phyloP scores from a whole-genome alignment of 768 basidiomycete species.

The Lactarius sp. region DNA sequence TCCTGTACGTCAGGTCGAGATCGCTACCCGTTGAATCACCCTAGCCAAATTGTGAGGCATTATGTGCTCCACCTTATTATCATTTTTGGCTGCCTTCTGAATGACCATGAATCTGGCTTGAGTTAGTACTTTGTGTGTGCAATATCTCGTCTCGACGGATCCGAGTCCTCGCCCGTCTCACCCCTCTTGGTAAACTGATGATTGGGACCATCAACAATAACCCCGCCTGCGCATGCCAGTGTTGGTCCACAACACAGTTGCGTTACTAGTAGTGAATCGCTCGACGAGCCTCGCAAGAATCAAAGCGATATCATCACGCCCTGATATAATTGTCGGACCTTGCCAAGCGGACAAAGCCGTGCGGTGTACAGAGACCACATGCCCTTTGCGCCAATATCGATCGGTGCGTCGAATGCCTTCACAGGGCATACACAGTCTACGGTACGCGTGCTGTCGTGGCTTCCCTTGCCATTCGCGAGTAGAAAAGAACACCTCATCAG shows the following conservation, averaged over 20 bases:
- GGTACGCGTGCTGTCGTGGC: slow-evolving; percentile 47
- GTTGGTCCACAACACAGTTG: too few relatives aligned
- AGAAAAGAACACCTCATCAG: slow-evolving; percentile 28
- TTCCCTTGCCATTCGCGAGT: slow-evolving; percentile 55
- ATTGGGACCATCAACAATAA: slow-evolving; percentile 45
- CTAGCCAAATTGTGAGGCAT: not conserved
- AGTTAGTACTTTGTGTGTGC: not conserved
- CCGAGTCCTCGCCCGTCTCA: slow-evolving; percentile 37
- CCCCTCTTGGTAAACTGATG: slow-evolving; percentile 46
- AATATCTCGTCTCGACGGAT: not conserved
- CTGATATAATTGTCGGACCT: slow-evolving; percentile 25
- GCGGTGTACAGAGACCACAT: too few relatives aligned
- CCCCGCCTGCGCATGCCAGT: too few relatives aligned
- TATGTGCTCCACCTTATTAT: not conserved
- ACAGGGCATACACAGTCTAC: slow-evolving; percentile 62
- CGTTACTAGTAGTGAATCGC: too few relatives aligned
- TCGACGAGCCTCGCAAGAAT: not conserved
- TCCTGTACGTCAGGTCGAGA: not conserved
- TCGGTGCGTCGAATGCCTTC: slow-evolving; percentile 50
- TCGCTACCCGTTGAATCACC: not conserved
- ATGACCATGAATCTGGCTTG: too few relatives aligned
- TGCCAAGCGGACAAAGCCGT: slow-evolving; percentile 28
- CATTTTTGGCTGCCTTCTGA: not conserved
- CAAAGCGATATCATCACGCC: slow-evolving; percentile 55
- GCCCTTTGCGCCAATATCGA: slow-evolving; percentile 37